Base-by-base conservation (phyloP, 169 alveolate species). In the Miamiensis avidus region DNA sequence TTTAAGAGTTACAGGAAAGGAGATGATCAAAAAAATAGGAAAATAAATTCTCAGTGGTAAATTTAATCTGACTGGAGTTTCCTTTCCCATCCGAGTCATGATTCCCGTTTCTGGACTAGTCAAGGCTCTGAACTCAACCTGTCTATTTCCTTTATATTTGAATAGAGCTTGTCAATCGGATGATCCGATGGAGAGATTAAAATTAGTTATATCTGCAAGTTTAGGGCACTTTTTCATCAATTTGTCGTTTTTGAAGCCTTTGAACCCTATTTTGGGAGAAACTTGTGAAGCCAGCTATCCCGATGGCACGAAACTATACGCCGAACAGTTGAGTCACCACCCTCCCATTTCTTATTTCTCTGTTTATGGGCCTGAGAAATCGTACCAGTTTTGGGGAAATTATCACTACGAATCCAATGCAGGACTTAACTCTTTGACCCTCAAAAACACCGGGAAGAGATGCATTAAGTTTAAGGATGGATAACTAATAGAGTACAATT, bases 271-370 rank as follows among this genome's bases (percentile, higher is more conserved):
- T 30, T 69, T 93, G 16, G 96, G 96, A 31, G 96, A 93, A 81
- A 93, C 96, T n/a, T 89, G 84, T 74, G 88, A 88, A 78, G 94
- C 92, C 0, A 20, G 33, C 30, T 93, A 89, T 90, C 88, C 91
- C 64, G 97, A 94, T 82, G 95, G 95, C 0, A 79, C 95, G 0
- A 65, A 75, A 65, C 75, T 88, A 1, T 93, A 89, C 78, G 91
- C 91, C 20, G 97, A 95, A 89, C 93, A 95, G 72, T 89, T 91
- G 27, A 84, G 88, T 27, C 98, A 95, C 76, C 93, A 92, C 34
- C 98, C 98, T 33, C 98, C 98, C 0, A 82, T 89, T 33, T 75
- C 94, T 30, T 75, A 91, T 85, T 95, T 93, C 82, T 34, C 88
- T 25, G 82, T 91, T 28, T 84, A 85, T 72, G 96, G 97, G 16